These are phyloP conservation scores for Aspergillus mulundensis DNA, from an alignment of 495 filamentous ascomycete species.

Conservation along the genomic window DNA sequence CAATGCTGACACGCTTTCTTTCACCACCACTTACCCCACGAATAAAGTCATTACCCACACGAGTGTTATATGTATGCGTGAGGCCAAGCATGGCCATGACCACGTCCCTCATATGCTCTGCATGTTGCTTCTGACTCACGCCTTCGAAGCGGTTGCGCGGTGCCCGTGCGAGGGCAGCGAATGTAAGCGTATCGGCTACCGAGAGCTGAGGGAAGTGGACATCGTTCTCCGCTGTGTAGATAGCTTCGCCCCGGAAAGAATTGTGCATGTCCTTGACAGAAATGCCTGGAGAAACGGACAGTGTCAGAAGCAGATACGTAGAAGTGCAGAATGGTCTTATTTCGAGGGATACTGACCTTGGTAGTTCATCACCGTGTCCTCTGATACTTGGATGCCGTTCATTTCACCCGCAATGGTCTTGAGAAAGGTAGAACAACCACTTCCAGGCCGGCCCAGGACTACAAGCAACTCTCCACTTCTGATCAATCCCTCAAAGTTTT, in stretches of 20 bases:
- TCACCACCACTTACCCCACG: slow-evolving; percentile 78
- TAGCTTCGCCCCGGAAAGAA: slow-evolving; percentile 58
- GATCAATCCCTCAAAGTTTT: slow-evolving; percentile 35
- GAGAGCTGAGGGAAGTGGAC: slow-evolving; percentile 19
- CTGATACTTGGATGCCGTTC: slow-evolving; percentile 32
- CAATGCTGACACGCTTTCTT: slow-evolving; percentile 59
- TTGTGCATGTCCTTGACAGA: slow-evolving; percentile 58
- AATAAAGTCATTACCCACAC: slow-evolving; percentile 42
- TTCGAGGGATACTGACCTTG: slow-evolving; percentile 26
- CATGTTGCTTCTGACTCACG: slow-evolving; percentile 17
- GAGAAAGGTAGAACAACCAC: slow-evolving; percentile 39
- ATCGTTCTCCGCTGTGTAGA: slow-evolving; percentile 57
- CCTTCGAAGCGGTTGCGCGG: neutral
- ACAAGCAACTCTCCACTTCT: slow-evolving; percentile 34
- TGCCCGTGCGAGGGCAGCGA: neutral
- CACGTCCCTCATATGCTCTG: slow-evolving; percentile 43
- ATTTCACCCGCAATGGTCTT: slow-evolving; percentile 35
- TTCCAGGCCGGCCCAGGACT: slow-evolving; percentile 37
- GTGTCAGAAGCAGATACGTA: slow-evolving; percentile 20
- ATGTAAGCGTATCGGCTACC: neutral
- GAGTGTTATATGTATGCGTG: slow-evolving; percentile 49
- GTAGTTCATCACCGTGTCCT: slow-evolving; percentile 41
- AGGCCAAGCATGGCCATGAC: slow-evolving; percentile 58
- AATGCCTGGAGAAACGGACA: slow-evolving; percentile 47
- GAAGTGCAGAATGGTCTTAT: neutral